These are phyloP conservation scores for Phytophthora boehmeriae DNA, from an alignment of 352 stramenopile species.

Conservation along the genomic window DNA sequence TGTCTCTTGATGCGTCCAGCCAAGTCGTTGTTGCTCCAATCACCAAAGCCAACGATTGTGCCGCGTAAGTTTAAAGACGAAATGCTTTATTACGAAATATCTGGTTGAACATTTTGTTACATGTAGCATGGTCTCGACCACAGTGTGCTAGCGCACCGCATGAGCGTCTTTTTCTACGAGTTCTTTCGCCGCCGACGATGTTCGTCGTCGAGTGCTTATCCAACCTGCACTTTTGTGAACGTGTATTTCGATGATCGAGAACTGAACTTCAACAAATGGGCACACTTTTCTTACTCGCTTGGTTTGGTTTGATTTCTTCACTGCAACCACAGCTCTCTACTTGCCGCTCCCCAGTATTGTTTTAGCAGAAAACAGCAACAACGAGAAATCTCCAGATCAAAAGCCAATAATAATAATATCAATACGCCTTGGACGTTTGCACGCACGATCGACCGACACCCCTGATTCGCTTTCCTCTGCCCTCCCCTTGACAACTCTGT, in stretches of 20 bases:
- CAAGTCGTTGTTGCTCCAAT: no score
- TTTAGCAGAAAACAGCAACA: constrained; percentile 14
- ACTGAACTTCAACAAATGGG: neutral
- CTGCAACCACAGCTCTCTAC: neutral
- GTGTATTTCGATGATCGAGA: neutral
- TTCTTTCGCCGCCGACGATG: no score
- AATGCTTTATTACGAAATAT: neutral
- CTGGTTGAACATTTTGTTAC: neutral
- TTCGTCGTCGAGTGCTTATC: no score
- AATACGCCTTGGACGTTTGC: constrained; percentile 31
- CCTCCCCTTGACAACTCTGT: constrained; percentile 23
- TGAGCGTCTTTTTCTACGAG: no score
- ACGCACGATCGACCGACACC: constrained; percentile 13
- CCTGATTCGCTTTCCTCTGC: constrained; percentile 25
- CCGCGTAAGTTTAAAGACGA: constrained; percentile 24
- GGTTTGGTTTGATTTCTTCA: constrained; percentile 12
- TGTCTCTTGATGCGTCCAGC: no score
- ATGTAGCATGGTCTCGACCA: no score
- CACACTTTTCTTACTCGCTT: constrained; percentile 13
- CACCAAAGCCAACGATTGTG: no score
- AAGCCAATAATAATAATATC: constrained; percentile 45
- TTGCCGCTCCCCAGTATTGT: neutral
- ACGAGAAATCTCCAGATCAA: constrained; percentile 18
- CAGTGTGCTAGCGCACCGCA: neutral
- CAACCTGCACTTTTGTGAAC: no score